These are phyloP conservation scores for Somion occarium DNA, from an alignment of 1,284 basidiomycete genomes.

Conservation along the genomic window DNA sequence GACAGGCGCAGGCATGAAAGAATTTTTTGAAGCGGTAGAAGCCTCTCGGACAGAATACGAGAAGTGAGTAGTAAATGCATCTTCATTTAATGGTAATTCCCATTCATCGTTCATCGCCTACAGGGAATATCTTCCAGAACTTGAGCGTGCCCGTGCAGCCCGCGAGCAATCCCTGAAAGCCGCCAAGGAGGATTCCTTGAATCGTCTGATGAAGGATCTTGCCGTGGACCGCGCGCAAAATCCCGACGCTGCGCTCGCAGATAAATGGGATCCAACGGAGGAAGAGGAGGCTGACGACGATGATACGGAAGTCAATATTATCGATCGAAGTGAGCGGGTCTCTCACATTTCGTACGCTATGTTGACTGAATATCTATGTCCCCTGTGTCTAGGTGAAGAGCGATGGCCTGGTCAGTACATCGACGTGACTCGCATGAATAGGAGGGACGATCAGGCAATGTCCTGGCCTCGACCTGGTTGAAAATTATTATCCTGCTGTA, in stretches of 20 bases:
- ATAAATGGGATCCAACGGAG: conserved; percentile 56
- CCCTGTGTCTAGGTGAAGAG: conserved; percentile 45
- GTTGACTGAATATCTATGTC: background rate
- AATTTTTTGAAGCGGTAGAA: conserved; percentile 90
- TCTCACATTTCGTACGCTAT: conserved; percentile 6
- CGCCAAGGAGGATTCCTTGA: conserved; percentile 76
- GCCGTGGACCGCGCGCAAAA: conserved; percentile 61
- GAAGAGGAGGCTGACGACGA: conserved; percentile 61
- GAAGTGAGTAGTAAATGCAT: conserved; percentile 67
- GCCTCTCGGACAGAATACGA: conserved; percentile 86
- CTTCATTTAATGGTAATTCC: background rate
- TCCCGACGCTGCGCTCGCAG: conserved; percentile 46
- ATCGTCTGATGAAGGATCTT: conserved; percentile 84
- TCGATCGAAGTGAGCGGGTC: conserved; percentile 57
- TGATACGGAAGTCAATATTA: conserved; percentile 51
- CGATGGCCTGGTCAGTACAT: conserved; percentile 68
- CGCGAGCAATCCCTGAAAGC: conserved; percentile 64
- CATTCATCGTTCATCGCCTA: conserved; percentile 1
- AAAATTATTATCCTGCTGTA: conserved; percentile 1
- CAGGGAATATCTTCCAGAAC: conserved; percentile 90
- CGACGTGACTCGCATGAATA: conserved; percentile 53
- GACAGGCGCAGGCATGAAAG: conserved; percentile 89
- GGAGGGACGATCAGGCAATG: conserved; percentile 46
- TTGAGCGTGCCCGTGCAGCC: conserved; percentile 62
- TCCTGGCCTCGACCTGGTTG: conserved; percentile 60